Conservation (phyloP, 257 asterid genomes). For the Solanum pimpinellifolium region DNA sequence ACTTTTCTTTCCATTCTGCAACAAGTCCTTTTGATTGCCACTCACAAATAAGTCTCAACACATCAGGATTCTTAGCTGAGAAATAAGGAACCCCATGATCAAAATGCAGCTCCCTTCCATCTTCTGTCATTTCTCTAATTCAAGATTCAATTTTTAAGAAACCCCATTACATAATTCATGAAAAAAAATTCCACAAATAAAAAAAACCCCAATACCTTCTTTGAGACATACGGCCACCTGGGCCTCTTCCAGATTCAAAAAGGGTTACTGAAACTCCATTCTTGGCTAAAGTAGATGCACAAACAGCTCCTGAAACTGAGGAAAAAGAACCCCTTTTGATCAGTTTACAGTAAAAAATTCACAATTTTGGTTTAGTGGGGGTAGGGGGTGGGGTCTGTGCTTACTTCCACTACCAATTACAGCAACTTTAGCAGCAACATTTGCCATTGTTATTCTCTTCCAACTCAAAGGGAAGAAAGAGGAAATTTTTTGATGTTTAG, state of each 20-base stretch:
- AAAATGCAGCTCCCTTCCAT: conserved; percentile 69
- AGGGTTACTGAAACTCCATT: conserved; percentile 70
- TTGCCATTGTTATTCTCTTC: conserved; percentile 24
- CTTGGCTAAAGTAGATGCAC: conserved; percentile 73
- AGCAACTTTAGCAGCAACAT: conserved; percentile 57
- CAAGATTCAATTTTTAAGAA: not conserved
- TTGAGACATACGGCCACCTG: conserved; percentile 96
- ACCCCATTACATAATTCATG: not conserved
- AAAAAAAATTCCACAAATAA: not conserved
- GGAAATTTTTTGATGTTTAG: not conserved
- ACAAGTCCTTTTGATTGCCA: conserved; percentile 86
- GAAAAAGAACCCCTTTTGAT: not conserved
- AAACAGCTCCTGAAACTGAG: conserved; percentile 90
- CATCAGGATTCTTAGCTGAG: conserved; percentile 42
- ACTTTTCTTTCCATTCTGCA: conserved; percentile 67
- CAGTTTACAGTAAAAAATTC: not conserved
- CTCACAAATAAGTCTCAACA: conserved; percentile 43
- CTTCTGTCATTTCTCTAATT: conserved; percentile 51
- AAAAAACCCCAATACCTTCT: conserved; percentile 35
- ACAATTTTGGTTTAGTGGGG: not conserved
- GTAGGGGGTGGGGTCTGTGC: not conserved
- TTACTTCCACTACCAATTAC: conserved; percentile 88
- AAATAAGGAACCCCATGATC: conserved; percentile 90
- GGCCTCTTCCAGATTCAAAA: conserved; percentile 82
- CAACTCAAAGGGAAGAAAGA: not conserved